Evolutionary conservation across 306 rosid genomes (phyloP).

Genomic region (Boehmeria nivea): DNA sequence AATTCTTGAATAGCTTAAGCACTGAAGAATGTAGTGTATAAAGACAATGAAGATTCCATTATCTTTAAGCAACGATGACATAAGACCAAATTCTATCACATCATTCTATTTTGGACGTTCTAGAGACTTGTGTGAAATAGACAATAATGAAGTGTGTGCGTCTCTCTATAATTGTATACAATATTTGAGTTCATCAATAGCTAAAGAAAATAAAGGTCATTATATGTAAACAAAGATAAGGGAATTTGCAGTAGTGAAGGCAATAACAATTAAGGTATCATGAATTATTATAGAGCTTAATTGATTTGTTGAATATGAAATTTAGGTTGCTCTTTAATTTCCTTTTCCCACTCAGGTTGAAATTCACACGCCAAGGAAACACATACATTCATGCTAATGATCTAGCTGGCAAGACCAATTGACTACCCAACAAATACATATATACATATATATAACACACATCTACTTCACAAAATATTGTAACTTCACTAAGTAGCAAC

Average conservation of each 20-base stretch:
- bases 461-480: constrained; percentile 23
- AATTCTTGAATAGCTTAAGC: no score
- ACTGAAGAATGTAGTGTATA: not conserved
- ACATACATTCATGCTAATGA: constrained; percentile 12
- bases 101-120: constrained; percentile 4
- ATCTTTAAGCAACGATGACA: constrained; percentile 42
- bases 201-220: no score
- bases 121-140: no score
- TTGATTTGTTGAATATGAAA: not conserved
- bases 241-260: not conserved
- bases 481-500: constrained; percentile 31
- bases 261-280: not conserved
- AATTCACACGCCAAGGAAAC: constrained; percentile 40
- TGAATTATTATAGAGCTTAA: not conserved
- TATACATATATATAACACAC: constrained; percentile 18
- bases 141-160: no score
- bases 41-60: constrained; percentile 20
- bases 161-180: no score
- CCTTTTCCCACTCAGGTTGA: constrained; percentile 15
- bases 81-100: constrained; percentile 36
- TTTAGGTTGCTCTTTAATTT: not conserved
- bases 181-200: no score
- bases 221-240: not conserved
- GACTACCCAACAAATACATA: constrained; percentile 35
- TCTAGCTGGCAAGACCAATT: constrained; percentile 31